These are phyloP conservation scores for Aspergillus puulaauensis DNA, from an alignment of 2,329 filamentous ascomycete species.

Conservation along the genomic window DNA sequence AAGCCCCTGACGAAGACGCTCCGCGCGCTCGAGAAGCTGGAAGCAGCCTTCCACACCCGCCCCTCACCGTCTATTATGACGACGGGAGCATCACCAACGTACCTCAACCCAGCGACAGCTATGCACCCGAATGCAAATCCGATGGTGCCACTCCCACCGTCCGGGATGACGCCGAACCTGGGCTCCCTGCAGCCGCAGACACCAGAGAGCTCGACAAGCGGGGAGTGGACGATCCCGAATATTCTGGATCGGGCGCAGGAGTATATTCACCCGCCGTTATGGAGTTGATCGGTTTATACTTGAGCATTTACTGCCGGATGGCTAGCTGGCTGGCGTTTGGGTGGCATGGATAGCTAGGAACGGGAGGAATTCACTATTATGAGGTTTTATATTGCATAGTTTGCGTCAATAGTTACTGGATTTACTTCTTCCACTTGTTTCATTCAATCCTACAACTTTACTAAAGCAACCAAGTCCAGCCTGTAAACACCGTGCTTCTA, in stretches of 20 bases:
- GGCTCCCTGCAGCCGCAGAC: constrained; percentile 46
- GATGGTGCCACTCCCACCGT: constrained; percentile 12
- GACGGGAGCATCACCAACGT: constrained; percentile 20
- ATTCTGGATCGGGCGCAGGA: constrained; percentile 48
- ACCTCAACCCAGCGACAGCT: constrained; percentile 17
- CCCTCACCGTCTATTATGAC: constrained; percentile 11
- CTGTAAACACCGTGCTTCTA: no score
- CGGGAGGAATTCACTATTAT: not conserved
- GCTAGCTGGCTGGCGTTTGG: not conserved
- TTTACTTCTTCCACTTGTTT: no score
- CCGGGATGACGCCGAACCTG: constrained; percentile 32
- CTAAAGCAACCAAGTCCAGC: no score
- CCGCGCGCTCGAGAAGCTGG: constrained; percentile 46
- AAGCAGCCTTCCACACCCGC: constrained; percentile 37
- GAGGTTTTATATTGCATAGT: no score
- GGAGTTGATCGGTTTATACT: constrained; percentile 29
- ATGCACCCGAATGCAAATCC: constrained; percentile 10
- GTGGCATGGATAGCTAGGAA: not conserved
- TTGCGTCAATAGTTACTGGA: no score
- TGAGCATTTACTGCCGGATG: not conserved
- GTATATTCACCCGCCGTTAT: constrained; percentile 49
- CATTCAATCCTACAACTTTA: no score
- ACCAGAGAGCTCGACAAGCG: constrained; percentile 47
- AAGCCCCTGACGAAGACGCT: constrained; percentile 48
- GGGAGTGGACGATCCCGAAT: constrained; percentile 47